Evolutionary conservation across 2,329 filamentous ascomycete genomes (phyloP), one percentile per base, ranked within the genome.

Genomic region (Verticillium klebahnii): DNA sequence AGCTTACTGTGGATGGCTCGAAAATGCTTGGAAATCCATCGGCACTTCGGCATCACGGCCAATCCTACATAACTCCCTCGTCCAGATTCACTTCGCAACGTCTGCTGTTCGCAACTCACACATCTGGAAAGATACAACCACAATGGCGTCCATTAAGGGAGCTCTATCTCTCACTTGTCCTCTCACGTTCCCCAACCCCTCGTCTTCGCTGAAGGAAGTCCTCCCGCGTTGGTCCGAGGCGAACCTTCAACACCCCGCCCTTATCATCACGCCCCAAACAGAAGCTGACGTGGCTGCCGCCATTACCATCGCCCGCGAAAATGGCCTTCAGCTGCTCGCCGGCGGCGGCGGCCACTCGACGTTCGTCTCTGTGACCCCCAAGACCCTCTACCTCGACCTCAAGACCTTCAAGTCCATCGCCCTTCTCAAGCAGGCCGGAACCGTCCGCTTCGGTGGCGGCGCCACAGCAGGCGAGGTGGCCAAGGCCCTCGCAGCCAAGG

Each of bases 331-430:
- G 1, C 60, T 78, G 1, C 37, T 77, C 0, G 61, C 69, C 0
- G 67, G 64, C 1, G 68, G 69, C 2, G 75, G 74, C 1, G 70
- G 69, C 6, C 73, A 74, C 39, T 71, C 66, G 1, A 62, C 70
- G 0, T 75, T 74, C 59, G 67, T 76, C 0, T 67, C 67, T 0
- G 68, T 77, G 56, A 63, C 60, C 9, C 32, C 66, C 2, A 64
- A 65, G 6, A 70, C 70, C 0, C 54, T 77, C 5, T 77, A 76
- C 60, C 60, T 77, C 6, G 71, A 77, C 58, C 60, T 77, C 66
- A 66, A 63, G 15, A 61, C 63, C 11, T 74, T 77, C 65, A 71
- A 69, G 12, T 58, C 36, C 0, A 69, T 77, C 14, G 14, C 59
- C 1, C 50, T 77, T 1, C 63, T 75, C 45, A 69, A 73, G 37